Base-by-base conservation (phyloP, 2,329 filamentous ascomycete genomes). In the Colletotrichum noveboracense region DNA sequence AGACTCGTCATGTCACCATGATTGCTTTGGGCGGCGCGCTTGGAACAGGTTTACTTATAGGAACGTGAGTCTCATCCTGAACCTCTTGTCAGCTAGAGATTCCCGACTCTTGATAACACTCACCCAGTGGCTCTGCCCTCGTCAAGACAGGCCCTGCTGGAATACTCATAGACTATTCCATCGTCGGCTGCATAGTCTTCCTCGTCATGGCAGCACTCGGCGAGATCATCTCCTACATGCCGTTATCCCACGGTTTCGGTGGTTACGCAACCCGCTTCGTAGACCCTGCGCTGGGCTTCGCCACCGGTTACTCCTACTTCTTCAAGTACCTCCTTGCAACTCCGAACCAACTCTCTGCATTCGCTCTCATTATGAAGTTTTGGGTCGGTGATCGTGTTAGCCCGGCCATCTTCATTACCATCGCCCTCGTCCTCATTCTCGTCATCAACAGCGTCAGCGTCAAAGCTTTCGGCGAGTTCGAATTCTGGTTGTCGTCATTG, bases 261-360 rank as follows among this genome's bases (percentile, higher is more conserved):
- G 91, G 91, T 64, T 94, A 93, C 78, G 92, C 92, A 26, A 87
- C 89, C 58, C 88, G 92, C 67, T 94, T 93, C 83, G 89, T 89
- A 78, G 92, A 94, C 80, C 71, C 71, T 24, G 71, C 71, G 9
- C 71, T 74, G 7, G 71, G 71, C 3, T 74, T 74, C 61, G 67
- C 75, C 7, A 77, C 68, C 7, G 72, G 68, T 28, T 75, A 74
- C 36, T 60, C 36, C 34, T 76, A 76, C 58, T 71, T 72, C 56
- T 72, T 68, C 60, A 76, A 76, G 28, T 75, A 69, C 13, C 52
- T 71, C 18, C 38, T 76, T 18, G 83, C 84, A 13, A 77, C 83
- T 6, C 82, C 85, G 0, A 85, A 84, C 58, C 85, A 87, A 56
- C 67, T 87, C 60, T 86, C 85, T 0, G 85, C 84, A 6, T 81